Evolutionary conservation across 495 filamentous ascomycete genomes (phyloP).

Genomic region (Aspergillus wentii): DNA sequence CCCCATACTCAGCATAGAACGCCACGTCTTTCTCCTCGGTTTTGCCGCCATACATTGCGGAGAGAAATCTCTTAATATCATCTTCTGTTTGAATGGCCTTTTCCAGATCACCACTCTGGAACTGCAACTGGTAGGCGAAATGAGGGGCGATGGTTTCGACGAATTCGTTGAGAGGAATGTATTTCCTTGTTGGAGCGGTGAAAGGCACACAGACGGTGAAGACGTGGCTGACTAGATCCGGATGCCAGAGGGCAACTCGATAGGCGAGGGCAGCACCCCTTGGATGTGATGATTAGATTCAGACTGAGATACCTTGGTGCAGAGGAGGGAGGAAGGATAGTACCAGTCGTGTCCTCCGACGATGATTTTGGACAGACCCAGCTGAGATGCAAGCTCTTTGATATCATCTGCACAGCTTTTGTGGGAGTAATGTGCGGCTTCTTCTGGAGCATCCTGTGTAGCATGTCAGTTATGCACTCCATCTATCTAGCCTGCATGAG

Average conservation of each 20-base stretch:
- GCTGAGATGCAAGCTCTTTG: slow-evolving; percentile 53
- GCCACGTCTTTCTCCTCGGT: slow-evolving; percentile 47
- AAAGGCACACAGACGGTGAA: slow-evolving; percentile 81
- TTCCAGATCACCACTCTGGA: slow-evolving; percentile 64
- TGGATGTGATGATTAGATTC: background rate
- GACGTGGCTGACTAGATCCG: slow-evolving; percentile 63
- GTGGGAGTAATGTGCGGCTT: slow-evolving; percentile 55
- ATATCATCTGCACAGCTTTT: slow-evolving; percentile 70
- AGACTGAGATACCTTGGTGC: background rate
- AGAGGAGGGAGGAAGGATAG: slow-evolving; percentile 6
- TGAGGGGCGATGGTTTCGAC: slow-evolving; percentile 59
- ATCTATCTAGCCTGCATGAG: no score
- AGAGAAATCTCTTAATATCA: slow-evolving; percentile 62
- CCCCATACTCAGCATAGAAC: slow-evolving; percentile 53
- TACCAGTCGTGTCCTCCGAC: slow-evolving; percentile 90
- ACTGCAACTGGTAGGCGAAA: slow-evolving; percentile 78
- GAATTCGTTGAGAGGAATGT: slow-evolving; percentile 47
- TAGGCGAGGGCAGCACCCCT: slow-evolving; percentile 56
- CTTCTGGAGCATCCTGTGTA: slow-evolving; percentile 52
- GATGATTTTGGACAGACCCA: slow-evolving; percentile 57
- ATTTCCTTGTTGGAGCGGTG: slow-evolving; percentile 41
- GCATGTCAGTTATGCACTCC: background rate
- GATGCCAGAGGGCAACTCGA: slow-evolving; percentile 66
- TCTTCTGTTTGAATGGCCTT: slow-evolving; percentile 46
- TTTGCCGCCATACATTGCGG: slow-evolving; percentile 60